Percentiles rank a stretch among this genome's conserved stretches.
These are phyloP conservation scores for Backusella morwellensis DNA, from an alignment of 192 early-diverging fungal genomes.

Conservation along the genomic window DNA sequence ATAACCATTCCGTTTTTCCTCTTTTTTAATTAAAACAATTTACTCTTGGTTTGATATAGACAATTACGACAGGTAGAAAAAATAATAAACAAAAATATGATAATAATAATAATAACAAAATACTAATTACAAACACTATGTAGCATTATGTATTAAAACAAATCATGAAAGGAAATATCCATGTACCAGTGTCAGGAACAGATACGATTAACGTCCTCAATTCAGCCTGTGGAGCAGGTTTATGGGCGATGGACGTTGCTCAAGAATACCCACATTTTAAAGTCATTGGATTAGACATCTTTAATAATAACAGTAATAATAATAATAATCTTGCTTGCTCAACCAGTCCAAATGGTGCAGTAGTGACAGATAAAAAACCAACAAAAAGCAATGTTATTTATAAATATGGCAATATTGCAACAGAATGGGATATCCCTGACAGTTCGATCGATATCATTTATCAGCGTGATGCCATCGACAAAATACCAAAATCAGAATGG, in stretches of 20 bases:
- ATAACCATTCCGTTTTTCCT: neutral
- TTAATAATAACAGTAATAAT: neutral
- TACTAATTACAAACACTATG: neutral
- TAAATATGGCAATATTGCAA: slow-evolving; percentile 33
- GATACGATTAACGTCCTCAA: slow-evolving; percentile 8
- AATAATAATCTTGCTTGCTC: neutral
- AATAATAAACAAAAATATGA: neutral
- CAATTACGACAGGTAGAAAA: slow-evolving; percentile 26
- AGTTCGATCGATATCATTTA: slow-evolving; percentile 27
- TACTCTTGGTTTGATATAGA: neutral
- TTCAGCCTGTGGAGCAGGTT: slow-evolving; percentile 23
- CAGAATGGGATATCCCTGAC: slow-evolving; percentile 20
- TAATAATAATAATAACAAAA: neutral
- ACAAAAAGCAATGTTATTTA: slow-evolving; percentile 4
- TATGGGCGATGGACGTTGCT: slow-evolving; percentile 29
- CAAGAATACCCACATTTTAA: slow-evolving; percentile 16
- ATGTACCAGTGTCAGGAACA: neutral
- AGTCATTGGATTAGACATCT: slow-evolving; percentile 22
- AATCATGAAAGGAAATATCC: slow-evolving; percentile 10
- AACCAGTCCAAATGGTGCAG: neutral
- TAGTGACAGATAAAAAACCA: neutral
- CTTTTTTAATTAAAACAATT: neutral
- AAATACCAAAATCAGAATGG: slow-evolving; percentile 23
- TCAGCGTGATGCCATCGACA: slow-evolving; percentile 13
- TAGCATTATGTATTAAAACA: slow-evolving; percentile 35